Evolutionary conservation across 1,284 basidiomycete genomes (phyloP), one percentile per base, ranked within the genome.

Genomic region (Lentinus polychrous): DNA sequence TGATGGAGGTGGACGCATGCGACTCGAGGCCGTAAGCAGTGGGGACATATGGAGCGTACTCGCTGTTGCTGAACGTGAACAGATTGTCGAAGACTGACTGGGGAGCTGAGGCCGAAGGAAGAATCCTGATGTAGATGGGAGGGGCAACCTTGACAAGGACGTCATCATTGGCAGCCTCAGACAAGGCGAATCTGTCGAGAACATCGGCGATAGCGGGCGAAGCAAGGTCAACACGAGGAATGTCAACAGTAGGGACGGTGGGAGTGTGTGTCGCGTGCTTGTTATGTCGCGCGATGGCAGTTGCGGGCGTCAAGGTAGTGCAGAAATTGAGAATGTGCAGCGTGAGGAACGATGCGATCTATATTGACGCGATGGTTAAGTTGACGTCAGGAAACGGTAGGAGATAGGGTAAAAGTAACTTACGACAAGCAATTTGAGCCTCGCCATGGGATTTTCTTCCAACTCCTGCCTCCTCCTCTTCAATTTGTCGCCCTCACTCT

Each of bases 301-400:
- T 79, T 45, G 80, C 76, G 35, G 87, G 82, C 0, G 93, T 89
- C 45, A 99, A 79, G 0, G 95, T 95, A 1, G 95, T 92, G 66
- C 88, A 88, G 49, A 98, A 79, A 72, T 98, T 99, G 57, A 97
- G 79, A 49, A 94, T 79, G 61, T 97, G 94, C 1, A 97, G 70
- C 0, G 83, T 84, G 54, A 94, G 74, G 76, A 97, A 96, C 2
- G 91, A 83, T 23, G 84, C 82, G 55, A 95, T 90, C 40, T 41
- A 27, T 14, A 39, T 10, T 38, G 23, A 23, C 24, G 44, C 39
- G 36, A 45, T 46, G 46, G 24, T 23, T 44, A 51, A 49, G 52
- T 33, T 48, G 39, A 38, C 40, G 39, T 37, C 27, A 42, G 7
- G 22, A 6, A 12, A 15, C 35, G 14, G 4, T 37, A 5, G 14